Evolutionary conservation across 2,329 filamentous ascomycete species (phyloP).

Genomic region (Rutstroemia sp.): DNA sequence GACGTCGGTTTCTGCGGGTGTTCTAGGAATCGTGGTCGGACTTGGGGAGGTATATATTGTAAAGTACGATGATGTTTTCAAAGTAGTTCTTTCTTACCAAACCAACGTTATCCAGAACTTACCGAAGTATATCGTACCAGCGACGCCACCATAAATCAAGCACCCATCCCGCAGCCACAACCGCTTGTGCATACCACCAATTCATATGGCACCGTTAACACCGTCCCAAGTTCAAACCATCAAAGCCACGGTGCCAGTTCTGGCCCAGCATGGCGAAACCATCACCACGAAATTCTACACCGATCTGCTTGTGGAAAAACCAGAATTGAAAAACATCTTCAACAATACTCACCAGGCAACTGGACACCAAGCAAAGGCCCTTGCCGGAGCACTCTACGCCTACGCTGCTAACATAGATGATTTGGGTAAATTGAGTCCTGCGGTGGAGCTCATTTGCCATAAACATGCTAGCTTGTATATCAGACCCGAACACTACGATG

Average conservation of each 20-base stretch:
- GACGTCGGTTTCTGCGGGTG: too few relatives aligned
- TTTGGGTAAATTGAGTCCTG: constrained; percentile 48
- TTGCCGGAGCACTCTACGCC: constrained; percentile 61
- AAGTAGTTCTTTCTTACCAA: too few relatives aligned
- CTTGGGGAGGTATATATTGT: too few relatives aligned
- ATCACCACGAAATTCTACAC: constrained; percentile 70
- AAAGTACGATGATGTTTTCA: too few relatives aligned
- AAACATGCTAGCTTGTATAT: constrained; percentile 71
- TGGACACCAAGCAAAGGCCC: constrained; percentile 60
- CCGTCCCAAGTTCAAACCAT: constrained; percentile 60
- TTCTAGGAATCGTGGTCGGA: too few relatives aligned
- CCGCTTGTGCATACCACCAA: too few relatives aligned
- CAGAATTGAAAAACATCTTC: constrained; percentile 62
- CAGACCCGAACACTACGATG: constrained; percentile 58
- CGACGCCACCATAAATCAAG: too few relatives aligned
- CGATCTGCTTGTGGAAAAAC: constrained; percentile 57
- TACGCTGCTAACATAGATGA: constrained; percentile 70
- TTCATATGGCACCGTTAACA: constrained; percentile 29
- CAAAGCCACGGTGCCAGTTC: constrained; percentile 68
- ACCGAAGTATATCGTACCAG: too few relatives aligned
- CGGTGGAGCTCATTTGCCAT: constrained; percentile 62
- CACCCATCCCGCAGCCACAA: too few relatives aligned
- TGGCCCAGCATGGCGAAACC: constrained; percentile 57
- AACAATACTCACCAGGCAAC: constrained; percentile 62
- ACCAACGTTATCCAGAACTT: too few relatives aligned